Base-by-base conservation (phyloP, 257 asterid species). In the Lycium barbarum region DNA sequence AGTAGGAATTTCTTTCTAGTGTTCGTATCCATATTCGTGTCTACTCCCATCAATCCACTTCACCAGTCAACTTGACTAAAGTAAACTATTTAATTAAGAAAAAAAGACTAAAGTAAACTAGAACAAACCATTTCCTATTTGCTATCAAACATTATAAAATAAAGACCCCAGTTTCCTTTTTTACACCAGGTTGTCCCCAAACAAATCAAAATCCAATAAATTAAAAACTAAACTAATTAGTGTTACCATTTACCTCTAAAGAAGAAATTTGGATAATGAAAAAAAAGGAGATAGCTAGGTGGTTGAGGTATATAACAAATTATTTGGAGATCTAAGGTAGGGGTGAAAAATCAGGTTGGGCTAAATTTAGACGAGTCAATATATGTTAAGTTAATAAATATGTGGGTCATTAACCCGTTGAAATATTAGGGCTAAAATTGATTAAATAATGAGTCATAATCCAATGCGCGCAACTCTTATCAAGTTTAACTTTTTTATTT, bases 11-110 rank as follows among this genome's bases (percentile, higher is more conserved):
- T 47, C 20, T 2, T 47, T 74, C 20, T 73, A 18, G 18, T 72
- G 59, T 3, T 47, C 9, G 81, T 74, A 47, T 74, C 61, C 58
- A 11, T 74, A 6, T 74, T 20, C 49, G 81, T 47, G 81, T 74
- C 81, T 22, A 20, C 20, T 74, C 40, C 81, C 61, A 20, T 47
- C 20, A 47, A 20, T 74, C 61, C 81, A 20, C 11, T 22, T 49
- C 59, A 47, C 43, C 81, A 22, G 43, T 74, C 81, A 74, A 74
- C 61, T 6, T 73, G 40, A 47, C 38, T 10, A 45, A 26, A 26
- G 33, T 26, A 26, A 26, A 26, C 33, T 26, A 26, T 26, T 26
- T 26, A 26, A 26, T 26, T 26, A 26, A 26, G 1, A 26, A 26
- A 26, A 26, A 26, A 26, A 26, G 33, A 26, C 33, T 26, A 1